Base-by-base conservation (phyloP, 192 early-diverging fungal genomes). In the Coemansia sp. region DNA sequence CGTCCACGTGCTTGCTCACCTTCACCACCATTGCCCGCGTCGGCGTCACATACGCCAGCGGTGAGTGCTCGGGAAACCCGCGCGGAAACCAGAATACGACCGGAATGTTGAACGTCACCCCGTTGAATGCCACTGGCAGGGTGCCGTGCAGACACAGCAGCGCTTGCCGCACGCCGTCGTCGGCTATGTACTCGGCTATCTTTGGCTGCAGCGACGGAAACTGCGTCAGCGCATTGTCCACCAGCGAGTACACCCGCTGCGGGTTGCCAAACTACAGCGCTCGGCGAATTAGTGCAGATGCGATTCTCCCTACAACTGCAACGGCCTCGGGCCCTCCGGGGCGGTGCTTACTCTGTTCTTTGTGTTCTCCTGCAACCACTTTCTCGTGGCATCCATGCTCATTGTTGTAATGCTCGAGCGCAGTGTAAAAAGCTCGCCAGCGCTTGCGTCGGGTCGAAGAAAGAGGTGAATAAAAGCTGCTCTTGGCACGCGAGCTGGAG, bases 141-240 rank as follows among this genome's bases (percentile, higher is more conserved):
- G 93, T 95, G 21, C 95, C 95, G 50, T 89, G 82, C 20, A 97
- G 75, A 60, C 86, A 92, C 20, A 97, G 78, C 0, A 94, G 69
- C 17, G 85, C 78, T 58, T 86, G 77, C 7, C 60, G 55, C 7
- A 34, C 31, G 21, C 59, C 64, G 55, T 67, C 4, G 58, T 55
- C 68, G 32, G 49, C 72, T 75, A 62, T 53, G 47, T 68, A 60
- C 45, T 68, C 57, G 14, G 64, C 56, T 9, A 69, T 39, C 48
- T 60, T 64, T 36, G 60, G 62, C 46, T 64, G 58, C 50, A 75
- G 57, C 17, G 72, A 45, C 15, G 53, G 60, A 35, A 45, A 61
- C 38, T 69, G 65, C 49, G 44, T 44, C 12, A 75, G 55, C 50
- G 58, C 72, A 8, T 17, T 27, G 22, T 68, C 58, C 11, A 68